Evolutionary conservation across 176 grass and related monocot species (phyloP).

Genomic region (Aegilops sharonensis): DNA sequence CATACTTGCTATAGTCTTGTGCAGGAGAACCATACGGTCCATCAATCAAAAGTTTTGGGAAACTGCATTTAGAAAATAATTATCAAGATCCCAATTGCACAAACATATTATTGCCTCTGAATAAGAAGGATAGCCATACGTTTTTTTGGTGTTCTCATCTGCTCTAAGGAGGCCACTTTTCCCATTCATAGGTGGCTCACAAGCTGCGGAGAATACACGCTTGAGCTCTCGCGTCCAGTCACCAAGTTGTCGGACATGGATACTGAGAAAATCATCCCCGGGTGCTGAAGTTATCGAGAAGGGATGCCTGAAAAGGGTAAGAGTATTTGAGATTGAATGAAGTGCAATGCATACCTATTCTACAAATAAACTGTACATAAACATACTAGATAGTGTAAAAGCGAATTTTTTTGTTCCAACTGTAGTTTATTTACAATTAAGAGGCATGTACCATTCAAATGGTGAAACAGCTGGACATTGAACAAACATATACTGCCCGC

Average conservation of each 20-base stretch:
- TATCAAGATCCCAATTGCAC: constrained; percentile 18
- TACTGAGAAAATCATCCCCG: constrained; percentile 86
- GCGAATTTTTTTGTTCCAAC: not conserved
- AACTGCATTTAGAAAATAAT: constrained; percentile 49
- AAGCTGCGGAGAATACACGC: constrained; percentile 80
- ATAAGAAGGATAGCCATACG: constrained; percentile 43
- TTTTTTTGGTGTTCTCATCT: constrained; percentile 76
- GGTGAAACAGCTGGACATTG: constrained; percentile 90
- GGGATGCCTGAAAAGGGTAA: constrained; percentile 71
- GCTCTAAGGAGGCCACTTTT: constrained; percentile 97
- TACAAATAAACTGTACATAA: not conserved
- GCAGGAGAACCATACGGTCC: constrained; percentile 93
- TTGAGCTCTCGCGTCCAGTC: constrained; percentile 97
- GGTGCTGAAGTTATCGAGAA: constrained; percentile 98
- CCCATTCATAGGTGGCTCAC: constrained; percentile 74
- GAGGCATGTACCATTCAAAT: constrained; percentile 83
- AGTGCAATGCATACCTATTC: not conserved
- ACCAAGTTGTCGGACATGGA: constrained; percentile 95
- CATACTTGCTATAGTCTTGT: constrained; percentile 93
- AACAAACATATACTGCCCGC: constrained; percentile 98
- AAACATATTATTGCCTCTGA: constrained; percentile 22
- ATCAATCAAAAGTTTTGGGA: constrained; percentile 96
- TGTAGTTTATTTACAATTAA: constrained; percentile 22
- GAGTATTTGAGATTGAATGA: constrained; percentile 21
- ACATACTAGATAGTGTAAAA: not conserved